Evolutionary conservation across 2,329 filamentous ascomycete species (phyloP), one percentile per base, ranked within the genome.

Genomic region (Calonectria pauciramosa): DNA sequence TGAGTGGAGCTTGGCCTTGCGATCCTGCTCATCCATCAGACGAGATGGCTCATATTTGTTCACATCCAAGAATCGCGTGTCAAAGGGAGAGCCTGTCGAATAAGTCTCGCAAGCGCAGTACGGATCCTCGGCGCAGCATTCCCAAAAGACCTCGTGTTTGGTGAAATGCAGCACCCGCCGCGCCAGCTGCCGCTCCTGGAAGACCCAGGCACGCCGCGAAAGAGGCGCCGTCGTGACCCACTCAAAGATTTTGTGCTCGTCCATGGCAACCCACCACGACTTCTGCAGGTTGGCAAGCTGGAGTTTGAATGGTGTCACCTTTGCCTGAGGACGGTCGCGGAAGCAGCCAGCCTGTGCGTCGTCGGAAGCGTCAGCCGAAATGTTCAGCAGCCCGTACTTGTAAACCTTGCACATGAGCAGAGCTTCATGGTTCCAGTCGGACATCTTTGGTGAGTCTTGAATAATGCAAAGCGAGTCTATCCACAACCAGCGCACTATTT

Each of bases 381-480:
- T 65, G 28, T 65, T 65, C 7, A 65, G 30, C 26, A 49, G 18
- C 3, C 38, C 60, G n/a, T 65, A 23, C 38, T 65, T 44, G 60
- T 65, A 49, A 26, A 65, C 60, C 2, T 65, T 49, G 60, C 60
- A 49, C 60, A 65, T 65, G 10, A 65, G 38, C 41, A 49, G 26
- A 23, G 60, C 60, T 10, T 65, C 60, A 28, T 34, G 28, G n/a
- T 65, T 44, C 60, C 60, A 65, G 41, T 65, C 60, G n/a, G 56
- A 38, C 56, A 63, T 63, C 9, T 18, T 20, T 23, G 38, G 60
- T 5, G 60, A 65, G 41, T 65, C 41, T 13, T 65, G 60, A 20
- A 65, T 34, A 3, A 65, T 65, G 26, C 60, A 65, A 11, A 65
- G 60, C n/a, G 60, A 65, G 8, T 65, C 60, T 14, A 65, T 65